Conservation (phyloP, 306 rosid genomes). For the Lablab purpureus region DNA sequence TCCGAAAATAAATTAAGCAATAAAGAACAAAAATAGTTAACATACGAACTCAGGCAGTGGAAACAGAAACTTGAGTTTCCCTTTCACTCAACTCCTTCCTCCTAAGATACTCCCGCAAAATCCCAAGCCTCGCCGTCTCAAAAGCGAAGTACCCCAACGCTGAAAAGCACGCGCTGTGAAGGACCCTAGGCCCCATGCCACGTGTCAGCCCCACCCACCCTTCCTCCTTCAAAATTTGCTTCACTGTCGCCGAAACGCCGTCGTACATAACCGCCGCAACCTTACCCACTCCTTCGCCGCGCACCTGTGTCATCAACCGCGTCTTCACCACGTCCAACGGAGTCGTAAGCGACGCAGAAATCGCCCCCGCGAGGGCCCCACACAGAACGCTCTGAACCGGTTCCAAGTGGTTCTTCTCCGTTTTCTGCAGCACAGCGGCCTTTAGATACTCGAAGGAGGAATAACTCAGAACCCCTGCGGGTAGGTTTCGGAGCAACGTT, state of each 20-base stretch:
- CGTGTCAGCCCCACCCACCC: constrained; percentile 84
- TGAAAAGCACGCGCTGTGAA: constrained; percentile 91
- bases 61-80: constrained; percentile 40
- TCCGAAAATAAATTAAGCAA: neutral
- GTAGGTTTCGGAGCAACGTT: constrained; percentile 75
- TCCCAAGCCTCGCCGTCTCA: constrained; percentile 84
- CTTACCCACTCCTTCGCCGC: constrained; percentile 60
- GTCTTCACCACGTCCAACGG: constrained; percentile 96
- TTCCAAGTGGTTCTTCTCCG: constrained; percentile 54
- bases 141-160: constrained; percentile 94
- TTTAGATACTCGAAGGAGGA: constrained; percentile 90
- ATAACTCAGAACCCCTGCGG: constrained; percentile 90
- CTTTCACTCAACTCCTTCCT: constrained; percentile 56
- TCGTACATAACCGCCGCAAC: constrained; percentile 61
- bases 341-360: constrained; percentile 86
- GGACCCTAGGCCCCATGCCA: constrained; percentile 94
- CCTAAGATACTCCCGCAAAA: constrained; percentile 66
- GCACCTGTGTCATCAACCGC: constrained; percentile 86
- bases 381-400: constrained; percentile 87
- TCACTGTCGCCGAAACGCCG: constrained; percentile 70
- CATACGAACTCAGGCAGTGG: constrained; percentile 50
- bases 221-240: constrained; percentile 76
- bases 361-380: constrained; percentile 91
- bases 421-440: constrained; percentile 62
- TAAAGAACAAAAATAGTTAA: neutral